phyloP scores from a whole-genome alignment of 192 early-diverging fungal species.

The Coemansia sp. region DNA sequence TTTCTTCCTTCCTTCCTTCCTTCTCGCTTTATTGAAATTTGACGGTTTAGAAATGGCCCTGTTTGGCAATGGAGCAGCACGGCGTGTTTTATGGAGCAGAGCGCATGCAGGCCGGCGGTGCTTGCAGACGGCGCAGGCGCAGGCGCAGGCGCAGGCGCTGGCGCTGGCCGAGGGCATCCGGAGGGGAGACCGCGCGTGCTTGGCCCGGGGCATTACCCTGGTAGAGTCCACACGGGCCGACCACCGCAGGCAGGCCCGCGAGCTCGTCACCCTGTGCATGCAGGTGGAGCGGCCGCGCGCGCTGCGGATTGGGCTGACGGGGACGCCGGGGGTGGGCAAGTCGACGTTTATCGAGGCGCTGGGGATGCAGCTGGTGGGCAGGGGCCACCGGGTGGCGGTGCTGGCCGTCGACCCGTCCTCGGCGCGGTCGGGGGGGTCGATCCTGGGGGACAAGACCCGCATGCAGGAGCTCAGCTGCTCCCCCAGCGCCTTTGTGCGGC shows the following conservation, averaged over 20 bases:
- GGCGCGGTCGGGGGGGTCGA: constrained; percentile 73
- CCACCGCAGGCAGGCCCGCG: constrained; percentile 60
- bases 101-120: too few relatives aligned
- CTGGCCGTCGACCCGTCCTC: constrained; percentile 85
- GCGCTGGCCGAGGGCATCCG: constrained; percentile 30
- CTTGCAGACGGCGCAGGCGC: too few relatives aligned
- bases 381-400: constrained; percentile 72
- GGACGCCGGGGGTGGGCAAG: constrained; percentile 81
- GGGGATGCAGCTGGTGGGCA: constrained; percentile 66
- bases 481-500: constrained; percentile 69
- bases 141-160: too few relatives aligned
- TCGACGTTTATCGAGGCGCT: constrained; percentile 85
- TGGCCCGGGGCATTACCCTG: constrained; percentile 42
- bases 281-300: constrained; percentile 38
- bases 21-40: too few relatives aligned
- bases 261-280: constrained; percentile 58
- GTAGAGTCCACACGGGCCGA: constrained; percentile 69
- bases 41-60: too few relatives aligned
- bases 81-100: too few relatives aligned
- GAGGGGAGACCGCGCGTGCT: constrained; percentile 22
- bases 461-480: constrained; percentile 72
- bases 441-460: constrained; percentile 82
- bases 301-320: constrained; percentile 76
- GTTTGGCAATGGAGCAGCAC: too few relatives aligned
- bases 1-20: too few relatives aligned